These are phyloP conservation scores for Tolypocladium album DNA, from an alignment of 2,329 filamentous ascomycete genomes.

Conservation along the genomic window DNA sequence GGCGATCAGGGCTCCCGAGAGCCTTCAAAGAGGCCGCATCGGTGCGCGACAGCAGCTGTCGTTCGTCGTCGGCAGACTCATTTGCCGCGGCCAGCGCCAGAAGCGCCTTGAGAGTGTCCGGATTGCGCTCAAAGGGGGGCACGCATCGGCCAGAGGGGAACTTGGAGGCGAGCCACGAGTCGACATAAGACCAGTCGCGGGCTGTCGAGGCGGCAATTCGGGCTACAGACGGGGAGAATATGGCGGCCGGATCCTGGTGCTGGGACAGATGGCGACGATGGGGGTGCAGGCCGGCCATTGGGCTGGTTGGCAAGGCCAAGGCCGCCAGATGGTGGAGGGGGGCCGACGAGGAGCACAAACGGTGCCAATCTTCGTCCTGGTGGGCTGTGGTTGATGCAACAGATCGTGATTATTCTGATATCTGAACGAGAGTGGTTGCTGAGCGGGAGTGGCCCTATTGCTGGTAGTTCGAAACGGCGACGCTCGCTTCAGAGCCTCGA, in stretches of 20 bases:
- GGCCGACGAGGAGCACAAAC: neutral
- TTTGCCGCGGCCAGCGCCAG: constrained; percentile 66
- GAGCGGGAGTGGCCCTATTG: too few relatives aligned
- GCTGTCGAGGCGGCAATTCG: constrained; percentile 71
- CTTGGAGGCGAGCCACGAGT: constrained; percentile 68
- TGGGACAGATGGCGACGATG: neutral
- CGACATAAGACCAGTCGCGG: constrained; percentile 85
- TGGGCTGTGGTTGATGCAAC: neutral
- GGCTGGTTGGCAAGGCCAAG: neutral
- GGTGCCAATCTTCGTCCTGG: neutral
- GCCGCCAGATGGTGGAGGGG: neutral
- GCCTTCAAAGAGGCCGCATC: constrained; percentile 50
- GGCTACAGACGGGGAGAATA: constrained; percentile 58
- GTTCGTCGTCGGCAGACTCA: constrained; percentile 66
- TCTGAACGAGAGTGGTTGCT: too few relatives aligned
- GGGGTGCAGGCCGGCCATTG: neutral
- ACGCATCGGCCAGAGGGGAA: constrained; percentile 50
- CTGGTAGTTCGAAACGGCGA: too few relatives aligned
- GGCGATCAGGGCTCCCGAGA: constrained; percentile 20
- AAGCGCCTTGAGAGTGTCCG: constrained; percentile 67
- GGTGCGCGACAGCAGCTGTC: constrained; percentile 42
- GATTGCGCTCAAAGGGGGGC: constrained; percentile 76
- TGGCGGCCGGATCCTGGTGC: constrained; percentile 29
- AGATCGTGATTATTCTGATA: neutral
- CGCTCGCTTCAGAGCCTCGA: too few relatives aligned